Conservation (phyloP, 768 basidiomycete species). For the Rubroboletus satanas region DNA sequence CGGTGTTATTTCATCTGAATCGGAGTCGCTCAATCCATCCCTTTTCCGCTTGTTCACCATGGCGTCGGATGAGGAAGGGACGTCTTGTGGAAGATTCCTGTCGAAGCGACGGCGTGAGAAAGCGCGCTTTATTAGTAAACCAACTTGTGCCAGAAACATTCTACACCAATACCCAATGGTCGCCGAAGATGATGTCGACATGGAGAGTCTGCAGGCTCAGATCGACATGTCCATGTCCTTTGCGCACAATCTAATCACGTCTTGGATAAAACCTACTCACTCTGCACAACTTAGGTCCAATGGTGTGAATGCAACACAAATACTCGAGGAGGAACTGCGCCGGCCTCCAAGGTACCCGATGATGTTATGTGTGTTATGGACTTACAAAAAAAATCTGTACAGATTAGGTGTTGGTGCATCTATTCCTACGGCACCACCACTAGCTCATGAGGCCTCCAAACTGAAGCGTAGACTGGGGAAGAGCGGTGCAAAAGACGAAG, state of each 20-base stretch:
- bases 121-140: not conserved
- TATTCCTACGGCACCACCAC: conserved; percentile 44
- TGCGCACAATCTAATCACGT: conserved; percentile 66
- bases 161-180: conserved; percentile 14
- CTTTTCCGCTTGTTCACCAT: conserved; percentile 53
- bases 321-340: conserved; percentile 64
- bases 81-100: not conserved
- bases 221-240: conserved; percentile 78
- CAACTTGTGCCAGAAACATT: not conserved
- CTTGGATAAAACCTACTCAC: conserved; percentile 66
- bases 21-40: conserved; percentile 46
- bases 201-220: conserved; percentile 73
- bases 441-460: conserved; percentile 54
- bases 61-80: not conserved
- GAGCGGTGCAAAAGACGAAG: conserved; percentile 44
- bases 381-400: conserved; percentile 5
- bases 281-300: conserved; percentile 35
- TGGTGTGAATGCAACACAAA: conserved; percentile 39
- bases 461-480: conserved; percentile 58
- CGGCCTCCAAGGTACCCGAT: conserved; percentile 59
- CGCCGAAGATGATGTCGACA: conserved; percentile 56
- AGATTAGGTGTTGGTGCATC: conserved; percentile 77
- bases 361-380: not conserved
- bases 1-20: conserved; percentile 57
- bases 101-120: conserved; percentile 18